These are phyloP conservation scores for Geosmithia morbida DNA, from an alignment of 2,329 filamentous ascomycete species.

Conservation along the genomic window DNA sequence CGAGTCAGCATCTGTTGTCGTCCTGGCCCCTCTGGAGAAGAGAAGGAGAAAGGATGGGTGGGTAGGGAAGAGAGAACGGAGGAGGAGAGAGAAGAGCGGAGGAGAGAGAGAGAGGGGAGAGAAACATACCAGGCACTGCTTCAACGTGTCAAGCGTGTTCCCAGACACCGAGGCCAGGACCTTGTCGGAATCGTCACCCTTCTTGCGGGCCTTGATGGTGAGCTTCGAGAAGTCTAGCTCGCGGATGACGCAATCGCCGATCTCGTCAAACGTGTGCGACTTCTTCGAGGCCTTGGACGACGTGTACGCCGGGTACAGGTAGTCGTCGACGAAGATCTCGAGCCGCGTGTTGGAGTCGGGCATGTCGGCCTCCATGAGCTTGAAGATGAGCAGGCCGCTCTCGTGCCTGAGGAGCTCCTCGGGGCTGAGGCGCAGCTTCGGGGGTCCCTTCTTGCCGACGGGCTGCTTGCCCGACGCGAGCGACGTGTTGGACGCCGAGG, in stretches of 20 bases:
- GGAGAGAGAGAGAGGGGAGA: neutral
- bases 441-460: conserved; percentile 20
- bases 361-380: conserved; percentile 79
- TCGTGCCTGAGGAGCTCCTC: conserved; percentile 79
- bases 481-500: conserved; percentile 10
- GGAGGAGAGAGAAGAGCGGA: conserved; percentile 5
- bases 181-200: conserved; percentile 63
- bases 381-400: conserved; percentile 87
- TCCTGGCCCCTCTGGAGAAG: too few relatives aligned
- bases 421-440: conserved; percentile 63
- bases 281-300: conserved; percentile 62
- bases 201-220: conserved; percentile 71
- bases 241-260: conserved; percentile 88
- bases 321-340: conserved; percentile 88
- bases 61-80: neutral
- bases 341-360: conserved; percentile 61
- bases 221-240: conserved; percentile 95
- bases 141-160: conserved; percentile 73
- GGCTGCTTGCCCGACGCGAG: conserved; percentile 27
- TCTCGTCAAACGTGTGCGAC: conserved; percentile 69
- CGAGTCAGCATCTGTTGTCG: neutral
- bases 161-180: conserved; percentile 72
- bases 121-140: conserved; percentile 62
- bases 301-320: conserved; percentile 78
- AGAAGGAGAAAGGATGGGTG: neutral